A percentile compares a stretch with the other conserved stretches of the same genome.
Conservation (phyloP, 1,139 yeast genomes). For the Candida sanyaensis region DNA sequence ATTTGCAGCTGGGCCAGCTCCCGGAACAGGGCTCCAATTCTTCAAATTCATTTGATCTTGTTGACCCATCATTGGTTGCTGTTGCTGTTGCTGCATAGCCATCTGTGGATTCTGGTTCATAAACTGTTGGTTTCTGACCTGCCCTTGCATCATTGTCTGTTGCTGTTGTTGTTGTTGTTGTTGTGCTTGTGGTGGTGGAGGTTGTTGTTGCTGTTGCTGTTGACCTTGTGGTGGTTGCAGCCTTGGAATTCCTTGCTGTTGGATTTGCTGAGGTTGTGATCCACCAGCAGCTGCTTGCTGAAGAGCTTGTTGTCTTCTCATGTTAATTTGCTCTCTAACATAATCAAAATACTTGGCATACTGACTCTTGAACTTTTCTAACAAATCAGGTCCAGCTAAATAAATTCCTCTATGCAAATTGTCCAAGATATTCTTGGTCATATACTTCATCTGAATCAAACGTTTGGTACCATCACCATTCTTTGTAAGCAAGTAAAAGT, state of each 20-base stretch:
- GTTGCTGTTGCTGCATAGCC: conserved; percentile 10
- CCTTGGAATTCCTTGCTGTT: conserved; percentile 7
- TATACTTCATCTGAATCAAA: conserved; percentile 73
- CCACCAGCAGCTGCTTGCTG: conserved; percentile 15
- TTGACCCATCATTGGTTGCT: conserved; percentile 4
- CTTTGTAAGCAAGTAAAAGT: conserved; percentile 72
- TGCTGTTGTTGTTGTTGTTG: conserved; percentile 7
- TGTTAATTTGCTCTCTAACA: conserved; percentile 53
- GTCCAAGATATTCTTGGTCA: conserved; percentile 77
- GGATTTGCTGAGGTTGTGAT: conserved; percentile 15
- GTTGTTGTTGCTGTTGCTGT: conserved; percentile 7
- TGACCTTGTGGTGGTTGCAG: conserved; percentile 7
- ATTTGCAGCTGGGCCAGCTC: conserved; percentile 3
- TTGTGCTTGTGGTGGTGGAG: conserved; percentile 2
- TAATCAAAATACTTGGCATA: conserved; percentile 74
- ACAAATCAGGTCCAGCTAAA: conserved; percentile 66
- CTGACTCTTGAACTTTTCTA: conserved; percentile 70
- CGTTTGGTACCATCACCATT: conserved; percentile 75
- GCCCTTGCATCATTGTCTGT: conserved; percentile 12
- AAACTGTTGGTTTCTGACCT: conserved; percentile 23
- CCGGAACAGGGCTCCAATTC: conserved; percentile 1
- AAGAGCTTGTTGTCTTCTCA: conserved; percentile 36
- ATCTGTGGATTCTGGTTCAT: conserved; percentile 14
- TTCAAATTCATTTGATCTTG: conserved; percentile 2
- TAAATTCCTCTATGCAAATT: conserved; percentile 61